A percentile compares a stretch with the other conserved stretches of the same genome.
Evolutionary conservation across 345 rosid species (phyloP).

Genomic region (Carallia pectinifolia): DNA sequence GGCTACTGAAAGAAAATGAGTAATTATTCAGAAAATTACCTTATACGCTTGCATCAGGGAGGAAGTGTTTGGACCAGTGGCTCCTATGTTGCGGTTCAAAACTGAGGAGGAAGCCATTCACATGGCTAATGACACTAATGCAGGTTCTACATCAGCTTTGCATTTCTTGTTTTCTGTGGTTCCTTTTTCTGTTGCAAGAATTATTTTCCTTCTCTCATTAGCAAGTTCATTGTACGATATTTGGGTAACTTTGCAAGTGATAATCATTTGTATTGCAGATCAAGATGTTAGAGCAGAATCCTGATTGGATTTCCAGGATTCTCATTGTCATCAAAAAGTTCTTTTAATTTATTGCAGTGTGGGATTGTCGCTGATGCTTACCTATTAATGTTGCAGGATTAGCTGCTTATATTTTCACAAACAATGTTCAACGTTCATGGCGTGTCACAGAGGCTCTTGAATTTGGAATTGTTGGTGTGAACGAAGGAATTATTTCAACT

Average conservation of each 20-base stretch:
- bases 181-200: background rate
- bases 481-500: constrained; percentile 91
- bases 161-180: constrained; percentile 1
- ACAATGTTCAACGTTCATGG: constrained; percentile 82
- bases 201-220: background rate
- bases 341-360: background rate
- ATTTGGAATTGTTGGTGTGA: constrained; percentile 84
- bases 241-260: too few relatives aligned
- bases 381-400: constrained; percentile 51
- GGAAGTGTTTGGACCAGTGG: constrained; percentile 98
- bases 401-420: constrained; percentile 92
- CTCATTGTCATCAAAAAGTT: background rate
- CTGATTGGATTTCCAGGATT: background rate
- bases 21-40: too few relatives aligned
- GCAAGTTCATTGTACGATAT: too few relatives aligned
- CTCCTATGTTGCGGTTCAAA: constrained; percentile 73
- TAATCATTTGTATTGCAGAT: background rate
- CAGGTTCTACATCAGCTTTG: constrained; percentile 44
- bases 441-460: constrained; percentile 93
- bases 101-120: constrained; percentile 89
- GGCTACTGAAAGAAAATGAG: too few relatives aligned
- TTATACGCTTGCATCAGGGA: constrained; percentile 42
- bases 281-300: background rate
- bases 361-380: background rate
- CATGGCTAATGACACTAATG: constrained; percentile 79